Conservation (phyloP, 2,329 filamentous ascomycete genomes). For the Neonectria coccinea region DNA sequence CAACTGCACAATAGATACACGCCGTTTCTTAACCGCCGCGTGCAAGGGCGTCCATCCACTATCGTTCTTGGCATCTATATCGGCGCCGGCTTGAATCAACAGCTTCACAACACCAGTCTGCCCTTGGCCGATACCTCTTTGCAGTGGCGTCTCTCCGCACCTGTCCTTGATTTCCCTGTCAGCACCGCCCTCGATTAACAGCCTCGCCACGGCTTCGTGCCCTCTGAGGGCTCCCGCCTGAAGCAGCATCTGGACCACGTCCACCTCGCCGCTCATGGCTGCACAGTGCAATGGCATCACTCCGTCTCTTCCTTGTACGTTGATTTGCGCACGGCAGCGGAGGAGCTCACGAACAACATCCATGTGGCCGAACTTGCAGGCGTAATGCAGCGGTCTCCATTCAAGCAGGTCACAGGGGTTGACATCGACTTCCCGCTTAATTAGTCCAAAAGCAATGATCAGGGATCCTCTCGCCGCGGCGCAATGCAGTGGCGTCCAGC, state of each 20-base stretch:
- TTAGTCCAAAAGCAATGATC: neutral
- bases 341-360: neutral
- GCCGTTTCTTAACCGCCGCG: neutral
- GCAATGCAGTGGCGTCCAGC: constrained; percentile 42
- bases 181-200: neutral
- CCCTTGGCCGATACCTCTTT: neutral
- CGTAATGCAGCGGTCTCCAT: constrained; percentile 45
- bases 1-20: neutral
- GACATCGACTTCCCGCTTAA: constrained; percentile 18
- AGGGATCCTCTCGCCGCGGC: constrained; percentile 10
- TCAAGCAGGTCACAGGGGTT: constrained; percentile 28
- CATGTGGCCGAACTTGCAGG: neutral
- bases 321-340: neutral
- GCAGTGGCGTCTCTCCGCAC: neutral
- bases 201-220: neutral
- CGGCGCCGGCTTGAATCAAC: neutral
- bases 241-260: neutral
- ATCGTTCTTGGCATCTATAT: neutral
- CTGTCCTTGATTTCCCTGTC: neutral
- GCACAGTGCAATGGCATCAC: constrained; percentile 16
- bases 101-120: neutral
- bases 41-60: neutral
- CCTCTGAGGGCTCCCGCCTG: neutral
- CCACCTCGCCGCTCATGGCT: constrained; percentile 4
- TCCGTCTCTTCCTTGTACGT: constrained; percentile 13